phyloP scores from a whole-genome alignment of 805 yeast genomes.

The Zygosaccharomyces bailii region DNA sequence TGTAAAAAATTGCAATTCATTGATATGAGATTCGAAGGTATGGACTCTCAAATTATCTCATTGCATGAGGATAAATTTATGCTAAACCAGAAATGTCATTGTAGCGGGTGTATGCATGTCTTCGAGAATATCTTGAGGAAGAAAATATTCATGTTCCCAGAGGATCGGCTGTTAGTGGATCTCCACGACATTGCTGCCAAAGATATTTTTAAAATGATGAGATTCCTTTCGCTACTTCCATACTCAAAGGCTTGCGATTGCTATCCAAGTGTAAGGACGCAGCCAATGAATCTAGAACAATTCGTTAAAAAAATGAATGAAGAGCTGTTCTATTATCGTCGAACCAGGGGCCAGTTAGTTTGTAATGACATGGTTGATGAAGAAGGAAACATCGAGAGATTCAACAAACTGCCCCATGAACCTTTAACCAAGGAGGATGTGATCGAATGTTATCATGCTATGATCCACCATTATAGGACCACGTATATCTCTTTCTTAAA shows the following conservation, averaged over 20 bases:
- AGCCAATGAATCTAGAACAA: slow-evolving; percentile 37
- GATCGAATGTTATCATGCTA: slow-evolving; percentile 36
- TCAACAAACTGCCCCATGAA: slow-evolving; percentile 28
- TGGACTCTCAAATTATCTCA: slow-evolving; percentile 33
- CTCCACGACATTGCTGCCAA: slow-evolving; percentile 33
- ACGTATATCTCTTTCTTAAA: slow-evolving; percentile 37
- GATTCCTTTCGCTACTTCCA: slow-evolving; percentile 37
- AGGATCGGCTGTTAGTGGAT: slow-evolving; percentile 29
- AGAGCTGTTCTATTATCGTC: slow-evolving; percentile 26
- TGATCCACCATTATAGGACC: slow-evolving; percentile 38
- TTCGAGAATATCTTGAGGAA: slow-evolving; percentile 33
- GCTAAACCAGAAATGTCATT: slow-evolving; percentile 33
- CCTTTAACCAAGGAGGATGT: slow-evolving; percentile 36
- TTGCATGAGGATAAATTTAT: slow-evolving; percentile 27
- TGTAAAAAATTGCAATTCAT: slow-evolving; percentile 38
- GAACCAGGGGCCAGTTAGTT: slow-evolving; percentile 25
- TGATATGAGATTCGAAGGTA: slow-evolving; percentile 39
- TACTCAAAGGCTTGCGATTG: slow-evolving; percentile 44
- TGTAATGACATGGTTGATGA: slow-evolving; percentile 14
- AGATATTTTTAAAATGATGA: slow-evolving; percentile 39
- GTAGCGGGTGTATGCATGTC: slow-evolving; percentile 31
- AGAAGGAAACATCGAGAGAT: slow-evolving; percentile 8
- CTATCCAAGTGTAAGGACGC: slow-evolving; percentile 43
- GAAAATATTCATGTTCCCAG: slow-evolving; percentile 36
- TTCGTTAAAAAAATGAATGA: slow-evolving; percentile 31